Evolutionary conservation across 139 green algal species (phyloP).

Genomic region (Chlamydomonas eustigma): DNA sequence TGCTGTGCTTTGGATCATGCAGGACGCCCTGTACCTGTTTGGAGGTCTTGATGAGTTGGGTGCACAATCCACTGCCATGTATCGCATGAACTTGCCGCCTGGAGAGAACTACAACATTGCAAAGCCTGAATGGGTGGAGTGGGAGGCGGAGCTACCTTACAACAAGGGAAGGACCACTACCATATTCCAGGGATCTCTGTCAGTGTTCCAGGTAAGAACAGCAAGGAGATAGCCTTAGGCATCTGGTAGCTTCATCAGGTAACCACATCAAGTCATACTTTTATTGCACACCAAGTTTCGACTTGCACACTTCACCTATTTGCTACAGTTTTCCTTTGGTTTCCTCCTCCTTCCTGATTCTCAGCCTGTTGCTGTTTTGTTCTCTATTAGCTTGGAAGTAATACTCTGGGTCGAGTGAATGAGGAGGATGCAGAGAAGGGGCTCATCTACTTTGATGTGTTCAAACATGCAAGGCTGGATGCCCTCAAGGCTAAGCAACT

Average conservation of each 20-base stretch:
- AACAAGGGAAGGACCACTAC: slow-evolving; percentile 52
- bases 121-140: slow-evolving; percentile 61
- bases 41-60: slow-evolving; percentile 75
- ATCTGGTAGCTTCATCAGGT: no score
- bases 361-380: background rate
- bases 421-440: slow-evolving; percentile 62
- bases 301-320: no score
- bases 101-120: slow-evolving; percentile 40
- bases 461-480: slow-evolving; percentile 51
- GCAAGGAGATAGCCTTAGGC: no score
- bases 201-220: slow-evolving; percentile 56
- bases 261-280: no score
- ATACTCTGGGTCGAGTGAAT: slow-evolving; percentile 49
- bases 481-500: slow-evolving; percentile 33
- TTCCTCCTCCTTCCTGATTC: no score
- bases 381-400: slow-evolving; percentile 43
- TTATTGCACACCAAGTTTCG: no score
- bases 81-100: slow-evolving; percentile 42
- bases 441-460: slow-evolving; percentile 63
- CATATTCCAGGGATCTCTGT: slow-evolving; percentile 37
- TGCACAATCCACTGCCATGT: slow-evolving; percentile 51
- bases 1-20: no score
- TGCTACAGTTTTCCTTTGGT: no score
- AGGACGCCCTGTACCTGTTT: slow-evolving; percentile 63
- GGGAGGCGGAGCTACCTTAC: slow-evolving; percentile 55